Base-by-base conservation (phyloP, 495 filamentous ascomycete species). In the Bacidia gigantensis region DNA sequence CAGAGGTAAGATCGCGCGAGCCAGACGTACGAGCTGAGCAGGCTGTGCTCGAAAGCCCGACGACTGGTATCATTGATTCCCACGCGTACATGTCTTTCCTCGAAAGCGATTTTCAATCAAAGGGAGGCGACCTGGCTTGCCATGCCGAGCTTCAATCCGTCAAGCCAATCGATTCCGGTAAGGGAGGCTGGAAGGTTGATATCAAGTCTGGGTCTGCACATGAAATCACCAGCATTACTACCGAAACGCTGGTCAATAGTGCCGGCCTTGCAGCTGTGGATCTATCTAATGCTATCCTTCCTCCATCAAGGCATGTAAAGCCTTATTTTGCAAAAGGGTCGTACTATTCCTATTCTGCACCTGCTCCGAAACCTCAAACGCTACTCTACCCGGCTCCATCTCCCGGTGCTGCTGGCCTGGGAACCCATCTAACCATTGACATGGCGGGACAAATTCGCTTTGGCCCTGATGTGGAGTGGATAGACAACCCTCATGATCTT, bases 401-500 rank as follows among this genome's bases (percentile, higher is more conserved):
- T 9, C 83, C 86, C 0, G 88, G 89, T 11, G 75, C 80, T 38
- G 89, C 77, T 42, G 92, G 92, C 0, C 72, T 98, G 9, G 92
- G 92, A 40, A 96, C 92, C 1, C 92, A 98, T 67, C 69, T 98
- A 3, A 98, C 92, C 0, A 74, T 97, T 18, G 92, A 98, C 62
- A 73, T 97, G 70, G 78, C 75, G 0, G 90, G 89, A 0, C 76
- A 85, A 0, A 76, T 97, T 24, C 83, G 89, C 32, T 98, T 98
- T 62, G 92, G 92, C 0, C 92, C 92, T 0, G 92, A 98, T 60
- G 86, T 96, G 11, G 89, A 97, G 64, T 97, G 93, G 92, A 80
- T 93, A 0, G 71, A 78, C 40, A 74, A 78, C 35, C 75, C 83
- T 0, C 65, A 58, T 23, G 79, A 83, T 56, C 67, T 79, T 35